Evolutionary conservation across 2,329 filamentous ascomycete genomes (phyloP).

Genomic region (Hortaea sp.): DNA sequence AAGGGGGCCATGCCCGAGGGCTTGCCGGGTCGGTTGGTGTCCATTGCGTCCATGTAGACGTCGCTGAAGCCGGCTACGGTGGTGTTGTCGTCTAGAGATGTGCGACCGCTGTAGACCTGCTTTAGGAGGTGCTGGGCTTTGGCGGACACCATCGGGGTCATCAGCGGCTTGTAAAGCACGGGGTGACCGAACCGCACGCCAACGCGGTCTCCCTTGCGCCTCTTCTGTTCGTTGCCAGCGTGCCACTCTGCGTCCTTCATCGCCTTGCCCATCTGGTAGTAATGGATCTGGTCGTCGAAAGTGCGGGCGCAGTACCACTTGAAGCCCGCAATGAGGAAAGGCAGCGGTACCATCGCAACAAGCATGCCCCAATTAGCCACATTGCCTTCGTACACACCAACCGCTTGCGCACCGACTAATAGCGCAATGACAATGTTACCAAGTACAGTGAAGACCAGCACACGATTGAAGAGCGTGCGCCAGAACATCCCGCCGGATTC

Average conservation of each 20-base stretch:
- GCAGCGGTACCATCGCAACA: constrained; percentile 57
- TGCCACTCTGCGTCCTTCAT: constrained; percentile 29
- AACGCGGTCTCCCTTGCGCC: constrained; percentile 52
- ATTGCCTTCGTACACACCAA: constrained; percentile 9
- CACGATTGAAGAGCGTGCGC: constrained; percentile 85
- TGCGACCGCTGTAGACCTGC: constrained; percentile 73
- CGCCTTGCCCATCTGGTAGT: constrained; percentile 60
- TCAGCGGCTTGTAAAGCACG: constrained; percentile 76
- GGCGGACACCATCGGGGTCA: constrained; percentile 90
- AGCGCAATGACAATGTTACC: constrained; percentile 70
- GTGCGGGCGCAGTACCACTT: constrained; percentile 69
- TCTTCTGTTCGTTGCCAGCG: constrained; percentile 28
- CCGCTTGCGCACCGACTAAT: constrained; percentile 55
- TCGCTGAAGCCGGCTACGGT: constrained; percentile 64
- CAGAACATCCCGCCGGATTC: constrained; percentile 92
- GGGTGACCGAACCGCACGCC: constrained; percentile 80
- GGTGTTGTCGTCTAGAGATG: constrained; percentile 52
- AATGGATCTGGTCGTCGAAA: constrained; percentile 74
- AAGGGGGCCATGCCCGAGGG: constrained; percentile 51
- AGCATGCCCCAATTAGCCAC: constrained; percentile 48
- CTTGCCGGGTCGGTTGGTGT: constrained; percentile 48
- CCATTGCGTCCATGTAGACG: constrained; percentile 76
- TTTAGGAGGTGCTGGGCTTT: constrained; percentile 79
- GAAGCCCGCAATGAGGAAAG: constrained; percentile 69
- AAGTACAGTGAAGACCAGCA: constrained; percentile 71